Evolutionary conservation across 768 basidiomycete genomes (phyloP).

Genomic region (Phanerodontia chrysosporium): DNA sequence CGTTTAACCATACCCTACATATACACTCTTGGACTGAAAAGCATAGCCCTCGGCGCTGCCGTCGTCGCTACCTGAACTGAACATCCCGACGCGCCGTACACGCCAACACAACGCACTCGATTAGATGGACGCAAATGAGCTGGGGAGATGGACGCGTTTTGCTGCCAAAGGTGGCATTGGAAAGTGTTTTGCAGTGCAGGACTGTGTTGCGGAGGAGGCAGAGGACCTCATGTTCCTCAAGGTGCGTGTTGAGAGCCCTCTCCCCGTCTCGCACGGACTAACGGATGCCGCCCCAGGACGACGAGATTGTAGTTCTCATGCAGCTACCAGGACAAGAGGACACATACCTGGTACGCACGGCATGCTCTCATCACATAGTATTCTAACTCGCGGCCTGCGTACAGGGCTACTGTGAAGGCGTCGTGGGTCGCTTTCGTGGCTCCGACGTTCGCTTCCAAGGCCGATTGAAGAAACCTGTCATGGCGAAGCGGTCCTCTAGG

Average conservation of each 20-base stretch:
- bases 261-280: slow-evolving; percentile 17
- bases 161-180: slow-evolving; percentile 85
- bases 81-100: not conserved
- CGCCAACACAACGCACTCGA: not conserved
- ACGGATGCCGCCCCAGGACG: slow-evolving; percentile 45
- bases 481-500: slow-evolving; percentile 55
- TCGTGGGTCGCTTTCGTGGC: slow-evolving; percentile 71
- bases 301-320: slow-evolving; percentile 76
- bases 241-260: slow-evolving; percentile 36
- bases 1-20: slow-evolving; percentile 5
- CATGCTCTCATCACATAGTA: not conserved
- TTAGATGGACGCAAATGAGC: slow-evolving; percentile 66
- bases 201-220: slow-evolving; percentile 69
- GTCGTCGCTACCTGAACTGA: not conserved
- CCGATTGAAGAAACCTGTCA: slow-evolving; percentile 76
- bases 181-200: slow-evolving; percentile 64
- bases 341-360: slow-evolving; percentile 54
- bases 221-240: slow-evolving; percentile 87
- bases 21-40: not conserved
- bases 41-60: not conserved
- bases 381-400: not conserved
- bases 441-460: slow-evolving; percentile 63
- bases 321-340: slow-evolving; percentile 54
- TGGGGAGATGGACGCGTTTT: slow-evolving; percentile 80
- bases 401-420: slow-evolving; percentile 84